Evolutionary conservation across 2,329 filamentous ascomycete species (phyloP).

Genomic region (Trichothecium sympodiale): DNA sequence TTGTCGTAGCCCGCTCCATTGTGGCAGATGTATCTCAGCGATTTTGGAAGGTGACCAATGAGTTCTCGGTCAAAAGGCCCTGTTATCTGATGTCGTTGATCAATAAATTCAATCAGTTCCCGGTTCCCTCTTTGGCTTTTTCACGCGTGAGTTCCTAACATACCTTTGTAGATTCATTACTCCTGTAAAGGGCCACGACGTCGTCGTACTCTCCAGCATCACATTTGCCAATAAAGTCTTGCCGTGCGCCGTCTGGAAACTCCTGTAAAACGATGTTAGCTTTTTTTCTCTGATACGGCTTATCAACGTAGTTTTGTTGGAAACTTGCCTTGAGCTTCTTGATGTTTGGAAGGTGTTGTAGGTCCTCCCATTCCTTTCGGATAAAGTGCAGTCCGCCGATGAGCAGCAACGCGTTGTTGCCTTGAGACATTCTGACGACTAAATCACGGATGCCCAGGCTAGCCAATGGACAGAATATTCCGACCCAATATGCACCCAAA

Average conservation of each 20-base stretch:
- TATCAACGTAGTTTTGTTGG: not conserved
- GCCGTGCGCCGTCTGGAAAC: not conserved
- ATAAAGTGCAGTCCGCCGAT: not conserved
- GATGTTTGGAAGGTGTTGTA: not conserved
- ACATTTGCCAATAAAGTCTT: slow-evolving; percentile 1
- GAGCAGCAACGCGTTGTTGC: not conserved
- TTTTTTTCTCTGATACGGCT: too few species aligned
- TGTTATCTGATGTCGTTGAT: slow-evolving; percentile 41
- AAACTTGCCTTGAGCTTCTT: not conserved
- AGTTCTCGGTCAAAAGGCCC: slow-evolving; percentile 53
- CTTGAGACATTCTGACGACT: too few species aligned
- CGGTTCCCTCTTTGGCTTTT: slow-evolving; percentile 19
- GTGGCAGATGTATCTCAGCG: slow-evolving; percentile 31
- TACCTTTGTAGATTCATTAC: not conserved
- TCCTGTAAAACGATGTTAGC: not conserved
- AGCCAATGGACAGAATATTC: too few species aligned
- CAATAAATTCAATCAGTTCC: too few species aligned
- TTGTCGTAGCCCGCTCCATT: slow-evolving; percentile 53
- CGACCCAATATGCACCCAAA: too few species aligned
- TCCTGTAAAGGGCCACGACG: not conserved
- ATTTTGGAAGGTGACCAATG: slow-evolving; percentile 30
- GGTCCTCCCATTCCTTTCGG: not conserved
- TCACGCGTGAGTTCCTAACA: too few species aligned
- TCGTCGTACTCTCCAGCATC: not conserved
- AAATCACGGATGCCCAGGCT: too few species aligned